Base-by-base conservation (phyloP, 2,329 filamentous ascomycete species). In the Thielaviopsis euricoi region DNA sequence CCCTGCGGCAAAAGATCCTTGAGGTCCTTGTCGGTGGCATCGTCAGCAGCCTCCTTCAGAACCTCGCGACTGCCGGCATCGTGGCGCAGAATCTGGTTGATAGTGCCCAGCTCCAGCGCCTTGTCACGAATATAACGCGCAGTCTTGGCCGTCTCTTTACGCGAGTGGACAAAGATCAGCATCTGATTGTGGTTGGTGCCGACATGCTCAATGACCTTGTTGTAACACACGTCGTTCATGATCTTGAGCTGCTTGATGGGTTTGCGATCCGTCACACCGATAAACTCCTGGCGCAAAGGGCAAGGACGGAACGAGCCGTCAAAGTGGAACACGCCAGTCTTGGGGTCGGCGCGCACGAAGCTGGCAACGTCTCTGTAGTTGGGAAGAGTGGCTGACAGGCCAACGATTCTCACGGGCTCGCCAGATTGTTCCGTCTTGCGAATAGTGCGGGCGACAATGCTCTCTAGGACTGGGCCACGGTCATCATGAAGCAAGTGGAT, bases 181-280 rank as follows among this genome's bases (percentile, higher is more conserved):
- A 98, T 96, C 70, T 98, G 93, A 65, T 98, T 95, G 62, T 87
- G 83, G 66, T 94, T 86, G 60, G 86, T 84, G 6, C 93, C 93
- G 29, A 96, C 91, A 67, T 97, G 91, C 70, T 98, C 93, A 57
- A 98, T 80, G 26, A 96, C 90, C 71, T 98, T 98, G 63, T 85
- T 94, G 70, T 98, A 98, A 59, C 89, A 96, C 57, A 98, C 90
- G 65, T 98, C 93, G 67, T 98, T 98, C 93, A 98, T 98, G 0
- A 87, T 94, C 77, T 97, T 96, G 57, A 98, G 76, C 70, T 98
- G 93, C 72, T 97, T 98, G 73, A 98, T 98, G 6, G 93, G 87
- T 70, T 97, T 97, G 73, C 93, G 94, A 64, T 98, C 93, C 0
- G 91, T 96, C 50, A 98, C 87, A 56, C 93, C 93, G 64, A 98